Evolutionary conservation across 106 monocot species (phyloP).

Genomic region (Iris macrosiphon): DNA sequence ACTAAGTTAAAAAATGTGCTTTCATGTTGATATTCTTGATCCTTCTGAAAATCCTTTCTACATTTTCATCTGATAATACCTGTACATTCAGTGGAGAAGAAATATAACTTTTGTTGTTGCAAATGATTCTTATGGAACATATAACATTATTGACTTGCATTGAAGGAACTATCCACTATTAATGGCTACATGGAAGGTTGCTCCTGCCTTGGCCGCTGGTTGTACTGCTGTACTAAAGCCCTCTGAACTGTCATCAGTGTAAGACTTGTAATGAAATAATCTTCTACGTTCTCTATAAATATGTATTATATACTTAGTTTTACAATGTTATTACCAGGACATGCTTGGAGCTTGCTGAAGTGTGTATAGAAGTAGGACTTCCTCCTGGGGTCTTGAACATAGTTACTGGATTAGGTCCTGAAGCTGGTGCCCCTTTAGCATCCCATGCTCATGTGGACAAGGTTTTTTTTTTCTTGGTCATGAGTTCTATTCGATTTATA

Average conservation of each 20-base stretch:
- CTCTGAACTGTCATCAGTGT: slow-evolving; percentile 91
- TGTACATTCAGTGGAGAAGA: no score
- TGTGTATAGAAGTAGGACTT: slow-evolving; percentile 86
- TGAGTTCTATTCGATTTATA: no score
- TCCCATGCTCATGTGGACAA: slow-evolving; percentile 92
- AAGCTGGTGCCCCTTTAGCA: slow-evolving; percentile 90
- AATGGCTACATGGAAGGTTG: slow-evolving; percentile 98
- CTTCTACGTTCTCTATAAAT: not conserved
- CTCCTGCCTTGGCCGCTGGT: slow-evolving; percentile 94
- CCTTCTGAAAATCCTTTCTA: no score
- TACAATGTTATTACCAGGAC: slow-evolving; percentile 42
- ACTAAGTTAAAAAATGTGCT: no score
- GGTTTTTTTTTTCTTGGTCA: slow-evolving; percentile 34
- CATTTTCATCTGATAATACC: no score
- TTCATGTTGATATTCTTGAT: no score
- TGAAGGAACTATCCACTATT: slow-evolving; percentile 91
- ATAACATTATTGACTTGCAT: slow-evolving; percentile 1
- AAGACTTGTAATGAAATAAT: not conserved
- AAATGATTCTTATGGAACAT: no score
- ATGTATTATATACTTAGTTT: not conserved
- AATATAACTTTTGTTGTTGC: no score
- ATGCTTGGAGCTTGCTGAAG: slow-evolving; percentile 81
- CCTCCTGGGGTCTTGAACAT: slow-evolving; percentile 92
- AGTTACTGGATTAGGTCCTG: slow-evolving; percentile 80
- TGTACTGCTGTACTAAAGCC: slow-evolving; percentile 96